Evolutionary conservation across 2,329 filamentous ascomycete genomes (phyloP).

Genomic region (Verticillium zaregamsianum): DNA sequence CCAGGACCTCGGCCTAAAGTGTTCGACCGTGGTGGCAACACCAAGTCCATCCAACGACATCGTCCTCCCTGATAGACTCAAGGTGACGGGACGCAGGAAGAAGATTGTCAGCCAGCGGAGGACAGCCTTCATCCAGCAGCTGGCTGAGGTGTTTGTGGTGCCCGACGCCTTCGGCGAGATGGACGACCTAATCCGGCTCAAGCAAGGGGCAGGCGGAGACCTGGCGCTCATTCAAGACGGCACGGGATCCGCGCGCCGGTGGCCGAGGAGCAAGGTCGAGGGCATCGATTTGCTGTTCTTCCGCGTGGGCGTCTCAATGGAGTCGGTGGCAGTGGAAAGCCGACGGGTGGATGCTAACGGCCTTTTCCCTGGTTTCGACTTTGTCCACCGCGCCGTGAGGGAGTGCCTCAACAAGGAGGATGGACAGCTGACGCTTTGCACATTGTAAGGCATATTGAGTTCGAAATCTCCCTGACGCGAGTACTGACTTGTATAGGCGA

Average conservation of each 20-base stretch:
- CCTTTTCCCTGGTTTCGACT: conserved; percentile 6
- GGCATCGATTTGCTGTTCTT: conserved; percentile 10
- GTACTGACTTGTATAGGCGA: conserved; percentile 6
- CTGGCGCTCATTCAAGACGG: not conserved
- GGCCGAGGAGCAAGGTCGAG: conserved; percentile 6
- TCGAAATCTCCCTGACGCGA: not conserved
- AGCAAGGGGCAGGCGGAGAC: not conserved
- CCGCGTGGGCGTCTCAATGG: conserved; percentile 10
- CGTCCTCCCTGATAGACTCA: conserved; percentile 5
- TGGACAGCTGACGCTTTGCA: conserved; percentile 7
- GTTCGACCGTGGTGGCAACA: conserved; percentile 7
- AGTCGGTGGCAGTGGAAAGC: conserved; percentile 10
- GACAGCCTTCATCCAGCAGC: conserved; percentile 7
- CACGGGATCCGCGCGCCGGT: conserved; percentile 5
- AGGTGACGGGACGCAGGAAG: not conserved
- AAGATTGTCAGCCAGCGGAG: conserved; percentile 6
- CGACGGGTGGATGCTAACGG: conserved; percentile 2
- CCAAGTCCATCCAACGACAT: conserved; percentile 1
- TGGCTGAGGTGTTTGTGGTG: conserved; percentile 11
- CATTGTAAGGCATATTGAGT: conserved; percentile 4
- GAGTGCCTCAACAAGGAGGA: conserved; percentile 7
- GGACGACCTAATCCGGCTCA: conserved; percentile 9
- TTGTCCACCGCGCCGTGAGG: conserved; percentile 5
- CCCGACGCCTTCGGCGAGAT: conserved; percentile 12
- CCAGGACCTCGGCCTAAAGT: conserved; percentile 7